Base-by-base conservation (phyloP, 352 stramenopile species). In the Pythium aristosporum region DNA sequence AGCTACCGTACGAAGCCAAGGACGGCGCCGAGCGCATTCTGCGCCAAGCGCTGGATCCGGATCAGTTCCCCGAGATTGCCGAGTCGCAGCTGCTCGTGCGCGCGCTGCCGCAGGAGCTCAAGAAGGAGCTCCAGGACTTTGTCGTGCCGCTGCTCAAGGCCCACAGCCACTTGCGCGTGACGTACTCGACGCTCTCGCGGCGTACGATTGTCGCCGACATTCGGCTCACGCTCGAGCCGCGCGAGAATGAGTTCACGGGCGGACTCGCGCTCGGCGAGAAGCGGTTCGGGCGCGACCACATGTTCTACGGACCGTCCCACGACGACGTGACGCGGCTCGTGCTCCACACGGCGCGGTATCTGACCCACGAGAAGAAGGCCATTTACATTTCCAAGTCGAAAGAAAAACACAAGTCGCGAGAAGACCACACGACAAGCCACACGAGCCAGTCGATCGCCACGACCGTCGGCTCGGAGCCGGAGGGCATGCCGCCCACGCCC, bases 21-120 rank as follows among this genome's bases (percentile, higher is more conserved):
- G 82, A 90, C 21, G 85, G 85, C 3, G 78, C 79, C 0, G 74
- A 74, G 52, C 85, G 83, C 5, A 82, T 94, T n/a, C 61, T 94
- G 8, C 70, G 76, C 52, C 68, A 84, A 34, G 65, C 73, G 2
- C 36, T 94, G 9, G 68, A 79, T n/a, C 70, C 76, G 7, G 73
- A 85, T 41, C 60, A 65, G n/a, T 70, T 71, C 10, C 67, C 75
- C 1, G 57, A 74, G 25, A 68, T 88, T 23, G 50, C 75, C 20
- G 85, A 94, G 59, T 85, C 80, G 49, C 84, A 91, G 65, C 83
- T 94, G 52, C 67, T 94, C 46, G 68, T 94, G 54, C 79, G 81
- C 11, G 65, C 67, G 32, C 68, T 91, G 48, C 76, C 79, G 5
- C 46, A 57, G 1, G 82, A 88, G 55, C 72, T 75, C 20, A 79